Evolutionary conservation across 345 rosid genomes (phyloP).

Genomic region (Tarenaya hassleriana): DNA sequence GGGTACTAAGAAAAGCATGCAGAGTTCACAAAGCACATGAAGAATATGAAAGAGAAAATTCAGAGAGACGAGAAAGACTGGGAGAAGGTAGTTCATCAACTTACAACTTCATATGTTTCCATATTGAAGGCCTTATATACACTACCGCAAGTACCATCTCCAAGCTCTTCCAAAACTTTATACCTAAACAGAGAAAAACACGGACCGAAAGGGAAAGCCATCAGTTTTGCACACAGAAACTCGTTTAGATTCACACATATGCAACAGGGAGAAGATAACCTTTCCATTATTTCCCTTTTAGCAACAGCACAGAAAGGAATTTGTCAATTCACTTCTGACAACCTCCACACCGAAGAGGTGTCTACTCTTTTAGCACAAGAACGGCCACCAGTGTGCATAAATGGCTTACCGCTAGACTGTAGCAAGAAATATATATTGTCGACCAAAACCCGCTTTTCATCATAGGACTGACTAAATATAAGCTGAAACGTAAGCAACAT

Average conservation of each 20-base stretch:
- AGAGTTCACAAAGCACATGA: too few species aligned
- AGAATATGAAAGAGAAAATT: not conserved
- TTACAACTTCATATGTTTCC: conserved; percentile 70
- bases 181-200: conserved; percentile 39
- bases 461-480: conserved; percentile 37
- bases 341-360: conserved; percentile 45
- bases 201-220: not conserved
- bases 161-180: conserved; percentile 78
- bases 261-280: conserved; percentile 35
- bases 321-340: conserved; percentile 59
- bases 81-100: not conserved
- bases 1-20: too few species aligned
- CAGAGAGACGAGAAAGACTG: not conserved
- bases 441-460: conserved; percentile 48
- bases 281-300: conserved; percentile 53
- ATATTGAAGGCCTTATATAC: conserved; percentile 76
- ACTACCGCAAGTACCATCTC: conserved; percentile 97
- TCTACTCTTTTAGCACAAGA: conserved; percentile 41
- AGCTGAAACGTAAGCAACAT: conserved; percentile 57
- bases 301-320: conserved; percentile 30
- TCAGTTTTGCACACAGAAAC: not conserved
- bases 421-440: conserved; percentile 45
- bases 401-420: conserved; percentile 53
- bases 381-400: conserved; percentile 32
- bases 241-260: conserved; percentile 1